Conservation (phyloP, 1,284 basidiomycete species). For the Boletus semigastroideus region DNA sequence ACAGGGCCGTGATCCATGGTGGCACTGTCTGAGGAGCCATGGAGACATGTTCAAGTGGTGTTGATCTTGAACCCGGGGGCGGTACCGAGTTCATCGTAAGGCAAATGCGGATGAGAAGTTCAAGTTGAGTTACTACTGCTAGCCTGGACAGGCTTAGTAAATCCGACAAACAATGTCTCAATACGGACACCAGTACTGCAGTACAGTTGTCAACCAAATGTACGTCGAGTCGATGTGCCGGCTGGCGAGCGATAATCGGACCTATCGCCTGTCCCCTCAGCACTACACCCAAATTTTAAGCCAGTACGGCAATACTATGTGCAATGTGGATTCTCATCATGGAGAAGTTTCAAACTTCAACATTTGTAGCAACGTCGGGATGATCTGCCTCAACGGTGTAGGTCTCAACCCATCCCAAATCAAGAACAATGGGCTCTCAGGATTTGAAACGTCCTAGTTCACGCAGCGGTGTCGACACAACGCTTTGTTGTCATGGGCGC, state of each 20-base stretch:
- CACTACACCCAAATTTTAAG: background rate
- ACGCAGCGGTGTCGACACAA: background rate
- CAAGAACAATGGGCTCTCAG: background rate
- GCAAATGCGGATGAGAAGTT: too few relatives aligned
- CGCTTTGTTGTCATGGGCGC: background rate
- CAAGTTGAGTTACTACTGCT: too few relatives aligned
- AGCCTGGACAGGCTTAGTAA: slow-evolving; percentile 6
- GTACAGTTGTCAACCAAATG: background rate
- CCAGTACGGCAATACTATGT: background rate
- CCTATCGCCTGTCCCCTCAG: background rate
- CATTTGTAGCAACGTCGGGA: background rate
- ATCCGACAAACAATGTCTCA: slow-evolving; percentile 1
- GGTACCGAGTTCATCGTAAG: too few relatives aligned
- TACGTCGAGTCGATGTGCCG: too few relatives aligned
- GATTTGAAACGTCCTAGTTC: slow-evolving; percentile 8
- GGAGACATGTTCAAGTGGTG: background rate
- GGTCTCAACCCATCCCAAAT: slow-evolving; percentile 1
- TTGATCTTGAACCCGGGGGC: too few relatives aligned
- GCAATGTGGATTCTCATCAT: background rate
- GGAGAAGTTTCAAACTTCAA: background rate
- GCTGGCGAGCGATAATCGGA: slow-evolving; percentile 7
- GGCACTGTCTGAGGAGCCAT: background rate
- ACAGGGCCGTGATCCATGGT: background rate
- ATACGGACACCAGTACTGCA: background rate
- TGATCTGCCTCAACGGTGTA: background rate